Base-by-base conservation (phyloP, 139 green algal genomes). In the Coccomyxa sp. region DNA sequence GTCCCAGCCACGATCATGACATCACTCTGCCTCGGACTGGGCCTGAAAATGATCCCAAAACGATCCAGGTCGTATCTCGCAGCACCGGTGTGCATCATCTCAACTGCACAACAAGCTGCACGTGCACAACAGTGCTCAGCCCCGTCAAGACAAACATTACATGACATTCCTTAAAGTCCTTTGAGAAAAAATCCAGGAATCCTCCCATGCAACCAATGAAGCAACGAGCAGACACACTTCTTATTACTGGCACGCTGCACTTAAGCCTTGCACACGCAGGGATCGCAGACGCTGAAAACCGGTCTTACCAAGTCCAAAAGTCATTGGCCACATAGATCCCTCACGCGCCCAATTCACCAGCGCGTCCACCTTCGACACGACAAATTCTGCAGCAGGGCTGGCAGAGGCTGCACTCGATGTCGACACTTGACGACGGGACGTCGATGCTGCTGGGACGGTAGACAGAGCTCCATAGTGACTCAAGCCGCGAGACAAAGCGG, bases 1-100 rank as follows among this genome's bases (percentile, higher is more conserved):
- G 96, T 99, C 78, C 96, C 96, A 4, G 96, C 96, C 10, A 99
- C 96, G 82, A 99, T 99, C 96, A 99, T 99, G 84, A 95, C 93
- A 80, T 99, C 96, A 1, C 88, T 95, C 92, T 99, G 96, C 58
- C 96, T 90, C 0, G 96, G 96, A 27, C 88, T 95, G 17, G 96
- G 96, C 1, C 96, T 89, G 89, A 99, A 99, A 82, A 99, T 99
- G 84, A 99, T 99, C 80, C 96, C 96, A 80, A 98, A 99, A 27
- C 94, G 83, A 80, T 97, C 93, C 76, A 97, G 85, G 82, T 97
- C 93, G 81, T 97, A 97, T 27, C 94, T 85, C 14, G 91, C 89
- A 27, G 92, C 90, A 31, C 90, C 93, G 79, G 83, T 78, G 58
- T 88, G 85, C 96, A 98, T 99, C 96, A 98, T 98, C 88, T 99